Percentiles rank a stretch among this genome's conserved stretches.
Conservation (phyloP, 179 eudicot species). For the Gypsophila paniculata region DNA sequence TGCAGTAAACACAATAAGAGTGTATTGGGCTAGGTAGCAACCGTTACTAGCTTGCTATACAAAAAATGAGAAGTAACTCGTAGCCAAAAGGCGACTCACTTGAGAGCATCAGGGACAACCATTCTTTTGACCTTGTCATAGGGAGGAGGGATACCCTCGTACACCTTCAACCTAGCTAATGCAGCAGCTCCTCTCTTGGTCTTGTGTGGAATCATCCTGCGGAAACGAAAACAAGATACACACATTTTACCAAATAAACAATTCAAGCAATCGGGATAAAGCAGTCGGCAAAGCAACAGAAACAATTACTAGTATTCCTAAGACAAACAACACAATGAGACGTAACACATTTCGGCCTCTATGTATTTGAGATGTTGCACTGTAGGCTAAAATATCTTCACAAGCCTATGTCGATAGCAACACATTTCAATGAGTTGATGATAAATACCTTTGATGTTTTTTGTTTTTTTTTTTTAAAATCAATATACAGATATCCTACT, state of each 20-base stretch:
- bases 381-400: no score
- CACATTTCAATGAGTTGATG: no score
- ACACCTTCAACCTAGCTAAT: constrained; percentile 72
- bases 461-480: no score
- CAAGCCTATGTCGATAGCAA: no score
- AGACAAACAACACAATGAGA: no score
- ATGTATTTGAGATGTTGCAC: no score
- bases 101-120: constrained; percentile 89
- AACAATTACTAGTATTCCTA: no score
- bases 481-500: no score
- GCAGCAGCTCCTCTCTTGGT: constrained; percentile 91
- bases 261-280: neutral
- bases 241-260: neutral
- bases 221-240: neutral
- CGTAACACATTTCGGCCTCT: no score
- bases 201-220: constrained; percentile 74
- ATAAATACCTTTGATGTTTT: no score
- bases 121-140: constrained; percentile 80
- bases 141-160: constrained; percentile 76
- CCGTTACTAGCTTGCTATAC: no score
- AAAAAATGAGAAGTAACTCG: neutral
- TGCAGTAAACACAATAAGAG: neutral
- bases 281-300: neutral
- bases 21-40: neutral
- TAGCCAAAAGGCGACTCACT: constrained; percentile 38